Evolutionary conservation across 2,329 filamentous ascomycete genomes (phyloP), one percentile per base, ranked within the genome.

Genomic region (Claviceps sp.): DNA sequence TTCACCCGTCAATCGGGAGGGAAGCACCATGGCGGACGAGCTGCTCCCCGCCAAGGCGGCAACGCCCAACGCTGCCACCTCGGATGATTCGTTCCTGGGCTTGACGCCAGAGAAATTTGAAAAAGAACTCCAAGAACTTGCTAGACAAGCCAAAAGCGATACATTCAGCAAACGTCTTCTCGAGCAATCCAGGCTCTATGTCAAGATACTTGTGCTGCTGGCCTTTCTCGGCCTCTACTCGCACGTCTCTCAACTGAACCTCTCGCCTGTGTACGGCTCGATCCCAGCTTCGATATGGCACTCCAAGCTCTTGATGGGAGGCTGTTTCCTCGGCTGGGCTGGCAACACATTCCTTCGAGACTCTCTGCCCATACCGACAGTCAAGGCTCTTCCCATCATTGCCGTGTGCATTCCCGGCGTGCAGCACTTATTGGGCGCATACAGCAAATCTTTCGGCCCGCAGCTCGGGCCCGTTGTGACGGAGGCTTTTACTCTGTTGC

Each of bases 201-300:
- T 66, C 37, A 57, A 59, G 55, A 58, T 59, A 9, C 45, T 59
- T 30, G 45, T 63, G 37, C 57, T 70, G 18, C 57, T 71, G 11
- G 54, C 50, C 38, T 56, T 70, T 37, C 58, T 69, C 45, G 86
- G 82, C 45, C 63, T 83, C 43, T 81, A 78, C 55, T 83, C 85
- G 47, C 81, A 82, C 56, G 78, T 85, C 53, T 91, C 86, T 1
- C 81, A 88, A 63, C 74, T 89, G 56, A 83, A 79, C 41, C 74
- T 97, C 37, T 86, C 88, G 20, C 93, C 93, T 2, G 85, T 94
- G 11, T 97, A 94, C 67, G 93, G 93, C 50, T 82, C 84, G 16
- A 86, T 95, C 40, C 86, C 91, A 1, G 75, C 88, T 1, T 77
- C 79, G 1, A 73, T 84, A 57, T 85, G 84, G 65, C 91, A 96